Conservation (phyloP, 2,329 filamentous ascomycete species). For the Fusarium sp. region DNA sequence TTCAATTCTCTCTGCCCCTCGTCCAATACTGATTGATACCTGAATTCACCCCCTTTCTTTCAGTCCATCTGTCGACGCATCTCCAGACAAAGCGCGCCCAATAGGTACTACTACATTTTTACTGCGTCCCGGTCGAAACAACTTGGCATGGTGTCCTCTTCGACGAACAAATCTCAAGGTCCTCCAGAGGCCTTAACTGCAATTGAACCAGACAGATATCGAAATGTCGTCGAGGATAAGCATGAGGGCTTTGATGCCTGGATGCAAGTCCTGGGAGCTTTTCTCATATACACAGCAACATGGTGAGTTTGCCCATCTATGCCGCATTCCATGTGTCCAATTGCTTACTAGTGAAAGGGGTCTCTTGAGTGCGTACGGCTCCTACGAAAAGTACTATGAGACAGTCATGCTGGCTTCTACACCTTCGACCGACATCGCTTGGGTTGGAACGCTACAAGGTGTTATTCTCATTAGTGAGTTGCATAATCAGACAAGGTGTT, state of each 20-base stretch:
- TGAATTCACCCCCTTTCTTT: not conserved
- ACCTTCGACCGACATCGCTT: not conserved
- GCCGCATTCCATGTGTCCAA: not conserved
- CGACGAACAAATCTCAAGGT: not conserved
- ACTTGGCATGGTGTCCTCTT: slow-evolving; percentile 1
- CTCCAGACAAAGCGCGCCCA: not conserved
- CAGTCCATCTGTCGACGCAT: not conserved
- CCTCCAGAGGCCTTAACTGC: not conserved
- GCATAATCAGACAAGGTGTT: not conserved
- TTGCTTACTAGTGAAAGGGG: not conserved
- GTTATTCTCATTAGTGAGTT: not conserved
- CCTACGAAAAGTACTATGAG: not conserved
- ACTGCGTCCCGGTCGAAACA: not conserved
- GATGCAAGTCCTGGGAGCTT: not conserved
- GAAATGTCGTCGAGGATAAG: not conserved
- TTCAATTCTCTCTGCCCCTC: not conserved
- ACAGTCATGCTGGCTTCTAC: not conserved
- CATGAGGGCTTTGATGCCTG: not conserved
- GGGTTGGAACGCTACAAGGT: not conserved
- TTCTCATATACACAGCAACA: slow-evolving; percentile 1
- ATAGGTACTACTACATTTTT: not conserved
- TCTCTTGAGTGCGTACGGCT: not conserved
- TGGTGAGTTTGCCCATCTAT: not conserved
- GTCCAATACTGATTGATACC: not conserved
- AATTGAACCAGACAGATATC: not conserved